phyloP scores from a whole-genome alignment of 2,329 filamentous ascomycete genomes.

The Clonostachys byssicola region DNA sequence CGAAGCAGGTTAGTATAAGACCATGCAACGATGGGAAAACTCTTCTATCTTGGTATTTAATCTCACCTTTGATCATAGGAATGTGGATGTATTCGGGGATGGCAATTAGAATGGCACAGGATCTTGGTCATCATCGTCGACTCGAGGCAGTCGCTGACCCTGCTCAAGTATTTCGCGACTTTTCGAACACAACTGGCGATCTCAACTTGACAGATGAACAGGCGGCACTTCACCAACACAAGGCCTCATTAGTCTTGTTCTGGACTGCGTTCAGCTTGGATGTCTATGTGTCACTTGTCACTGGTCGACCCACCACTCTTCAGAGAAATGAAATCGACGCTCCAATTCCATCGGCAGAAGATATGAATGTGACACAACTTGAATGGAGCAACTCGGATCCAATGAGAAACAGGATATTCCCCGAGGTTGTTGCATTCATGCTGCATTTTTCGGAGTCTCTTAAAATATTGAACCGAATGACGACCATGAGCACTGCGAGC shows the following conservation, averaged over 20 bases:
- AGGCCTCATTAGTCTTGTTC: background rate
- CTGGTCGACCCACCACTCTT: background rate
- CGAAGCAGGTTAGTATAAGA: background rate
- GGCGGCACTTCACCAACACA: background rate
- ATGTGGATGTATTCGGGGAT: conserved; percentile 41
- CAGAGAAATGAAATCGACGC: background rate
- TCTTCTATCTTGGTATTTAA: too few species aligned
- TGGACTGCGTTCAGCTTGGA: background rate
- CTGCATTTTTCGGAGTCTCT: background rate
- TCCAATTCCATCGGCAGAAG: background rate
- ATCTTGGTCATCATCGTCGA: conserved; percentile 34
- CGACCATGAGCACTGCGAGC: background rate
- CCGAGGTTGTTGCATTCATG: background rate
- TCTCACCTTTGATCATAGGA: too few species aligned
- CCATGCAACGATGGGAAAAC: too few species aligned
- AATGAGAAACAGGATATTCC: background rate
- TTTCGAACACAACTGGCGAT: background rate
- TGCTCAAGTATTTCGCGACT: background rate
- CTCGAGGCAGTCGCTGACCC: background rate
- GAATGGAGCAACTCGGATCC: background rate
- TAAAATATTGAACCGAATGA: background rate
- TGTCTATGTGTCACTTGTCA: background rate
- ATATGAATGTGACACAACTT: background rate
- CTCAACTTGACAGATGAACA: background rate
- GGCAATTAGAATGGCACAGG: conserved; percentile 40